Base-by-base conservation (phyloP, 108 stramenopile genomes). In the Nannochloropsis salina region DNA sequence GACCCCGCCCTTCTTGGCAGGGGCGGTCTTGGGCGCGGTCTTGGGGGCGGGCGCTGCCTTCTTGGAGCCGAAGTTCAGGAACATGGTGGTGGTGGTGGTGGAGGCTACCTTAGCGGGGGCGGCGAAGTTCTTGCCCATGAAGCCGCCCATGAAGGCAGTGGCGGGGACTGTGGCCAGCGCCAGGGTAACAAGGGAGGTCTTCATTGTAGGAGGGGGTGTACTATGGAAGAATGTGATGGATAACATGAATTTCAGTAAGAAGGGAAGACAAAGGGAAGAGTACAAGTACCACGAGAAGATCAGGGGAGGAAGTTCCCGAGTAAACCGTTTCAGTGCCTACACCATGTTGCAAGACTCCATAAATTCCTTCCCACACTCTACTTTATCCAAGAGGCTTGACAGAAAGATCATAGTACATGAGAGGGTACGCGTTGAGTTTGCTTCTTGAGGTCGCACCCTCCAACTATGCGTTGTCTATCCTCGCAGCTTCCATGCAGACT, bases 81-180 rank as follows among this genome's bases (percentile, higher is more conserved):
- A 74, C 61, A 74, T 74, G 8, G 61, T 74, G 61, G 61, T 74
- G 61, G 61, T 4, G 61, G 61, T 74, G 8, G 61, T 2, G 3
- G 61, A n/a, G 61, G 61, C 15, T n/a, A n/a, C 61, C 61, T 74
- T 74, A 6, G 61, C n/a, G 6, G 61, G 61, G 4, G 61, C 61
- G 61, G 61, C 61, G 61, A 74, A 74, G 61, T 74, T 74, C 61
- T 74, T 74, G 61, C 61, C 61, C 61, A 74, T 74, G 61, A 74
- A 74, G 15, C 61, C 61, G n/a, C 61, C 61, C 61, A 74, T 74
- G 61, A 74, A 74, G 61, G 61, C 61, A 74, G 61, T n/a, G 61
- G 61, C 61, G 61, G 61, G 61, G 61, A 74, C 61, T 15, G 61
- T n/a, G 8, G 61, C 61, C 61, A 74, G 61, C 20, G 61, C 61